A percentile compares a stretch with the other conserved stretches of the same genome.
Evolutionary conservation across 257 asterid species (phyloP).

Genomic region (Avicennia marina): DNA sequence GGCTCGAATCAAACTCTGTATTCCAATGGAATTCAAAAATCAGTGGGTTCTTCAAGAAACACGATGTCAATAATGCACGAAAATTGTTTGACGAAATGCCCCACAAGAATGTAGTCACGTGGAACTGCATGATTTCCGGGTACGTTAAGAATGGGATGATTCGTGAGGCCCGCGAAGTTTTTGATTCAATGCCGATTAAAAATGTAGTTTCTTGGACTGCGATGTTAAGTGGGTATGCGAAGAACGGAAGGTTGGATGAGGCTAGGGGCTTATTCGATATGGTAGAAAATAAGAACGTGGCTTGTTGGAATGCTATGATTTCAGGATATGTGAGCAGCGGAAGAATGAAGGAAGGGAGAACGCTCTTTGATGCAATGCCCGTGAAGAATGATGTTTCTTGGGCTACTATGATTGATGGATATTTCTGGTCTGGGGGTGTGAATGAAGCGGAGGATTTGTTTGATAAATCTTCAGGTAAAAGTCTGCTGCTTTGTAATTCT

Average conservation of each 20-base stretch:
- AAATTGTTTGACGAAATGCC: constrained; percentile 73
- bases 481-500: constrained; percentile 40
- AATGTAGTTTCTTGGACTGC: constrained; percentile 73
- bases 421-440: constrained; percentile 41
- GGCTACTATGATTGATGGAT: constrained; percentile 45
- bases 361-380: constrained; percentile 47
- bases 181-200: constrained; percentile 55
- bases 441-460: constrained; percentile 55
- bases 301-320: constrained; percentile 76
- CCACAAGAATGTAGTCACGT: constrained; percentile 52
- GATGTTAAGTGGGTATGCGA: constrained; percentile 77
- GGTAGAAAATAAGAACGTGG: constrained; percentile 50
- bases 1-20: constrained; percentile 29
- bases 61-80: constrained; percentile 38
- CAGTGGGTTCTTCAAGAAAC: constrained; percentile 35
- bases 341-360: constrained; percentile 38
- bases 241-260: constrained; percentile 50
- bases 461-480: constrained; percentile 32
- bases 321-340: constrained; percentile 62
- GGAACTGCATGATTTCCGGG: constrained; percentile 80
- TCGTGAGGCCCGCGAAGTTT: constrained; percentile 48
- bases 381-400: constrained; percentile 47
- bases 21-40: constrained; percentile 41
- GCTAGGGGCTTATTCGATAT: constrained; percentile 56
- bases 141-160: constrained; percentile 55